Conservation (phyloP, 345 rosid genomes). For the Chamaenerion angustifolium region DNA sequence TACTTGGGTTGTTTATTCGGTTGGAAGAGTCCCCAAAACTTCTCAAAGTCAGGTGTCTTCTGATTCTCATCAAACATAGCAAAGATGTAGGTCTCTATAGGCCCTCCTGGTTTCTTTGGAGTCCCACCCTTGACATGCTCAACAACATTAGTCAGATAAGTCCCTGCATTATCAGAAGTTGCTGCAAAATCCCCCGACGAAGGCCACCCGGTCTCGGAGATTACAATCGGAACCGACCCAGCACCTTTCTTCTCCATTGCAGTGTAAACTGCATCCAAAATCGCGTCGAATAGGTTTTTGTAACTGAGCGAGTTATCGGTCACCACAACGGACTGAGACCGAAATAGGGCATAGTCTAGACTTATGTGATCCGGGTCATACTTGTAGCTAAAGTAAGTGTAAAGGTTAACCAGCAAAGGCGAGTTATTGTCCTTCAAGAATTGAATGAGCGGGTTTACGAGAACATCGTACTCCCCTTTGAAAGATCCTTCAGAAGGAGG, state of each 20-base stretch:
- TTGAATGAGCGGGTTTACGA: constrained; percentile 20
- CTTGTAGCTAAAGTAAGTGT: constrained; percentile 26
- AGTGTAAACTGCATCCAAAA: constrained; percentile 29
- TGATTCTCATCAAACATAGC: constrained; percentile 44
- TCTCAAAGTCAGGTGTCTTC: constrained; percentile 41
- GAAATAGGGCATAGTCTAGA: constrained; percentile 35
- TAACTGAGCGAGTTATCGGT: constrained; percentile 13
- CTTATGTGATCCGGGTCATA: constrained; percentile 1
- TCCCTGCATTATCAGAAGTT: constrained; percentile 30
- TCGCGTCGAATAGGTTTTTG: constrained; percentile 44
- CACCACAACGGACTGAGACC: constrained; percentile 4
- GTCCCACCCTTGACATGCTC: constrained; percentile 33
- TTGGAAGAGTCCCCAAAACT: constrained; percentile 34
- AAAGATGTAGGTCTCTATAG: constrained; percentile 54
- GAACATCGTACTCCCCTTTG: constrained; percentile 3
- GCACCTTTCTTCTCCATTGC: constrained; percentile 44
- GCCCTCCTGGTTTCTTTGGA: constrained; percentile 29
- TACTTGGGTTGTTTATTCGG: constrained; percentile 41
- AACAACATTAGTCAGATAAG: constrained; percentile 37
- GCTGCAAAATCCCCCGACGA: constrained; percentile 30
- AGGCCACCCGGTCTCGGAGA: constrained; percentile 63
- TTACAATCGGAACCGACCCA: constrained; percentile 33
- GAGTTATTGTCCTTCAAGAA: constrained; percentile 26
- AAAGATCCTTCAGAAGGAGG: constrained; percentile 17
- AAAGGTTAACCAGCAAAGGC: constrained; percentile 33